A percentile compares a stretch with the other conserved stretches of the same genome.
Evolutionary conservation across 202 grass and related monocot species (phyloP).

Genomic region (Panicum hallii): DNA sequence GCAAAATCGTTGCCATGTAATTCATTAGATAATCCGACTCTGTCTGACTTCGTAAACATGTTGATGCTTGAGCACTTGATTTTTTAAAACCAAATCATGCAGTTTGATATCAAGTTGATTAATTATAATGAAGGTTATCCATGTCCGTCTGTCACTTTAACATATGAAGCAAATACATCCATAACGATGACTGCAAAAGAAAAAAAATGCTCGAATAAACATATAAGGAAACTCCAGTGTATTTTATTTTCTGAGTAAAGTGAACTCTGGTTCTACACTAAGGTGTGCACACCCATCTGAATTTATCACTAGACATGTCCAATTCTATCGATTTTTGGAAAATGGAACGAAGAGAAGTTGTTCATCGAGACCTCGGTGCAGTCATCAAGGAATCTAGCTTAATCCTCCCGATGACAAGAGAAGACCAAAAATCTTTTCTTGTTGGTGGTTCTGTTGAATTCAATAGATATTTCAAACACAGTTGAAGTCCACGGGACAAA

Average conservation of each 20-base stretch:
- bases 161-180: neutral
- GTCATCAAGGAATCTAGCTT: neutral
- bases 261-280: neutral
- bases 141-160: neutral
- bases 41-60: neutral
- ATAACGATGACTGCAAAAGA: neutral
- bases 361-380: neutral
- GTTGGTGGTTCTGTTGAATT: neutral
- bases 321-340: neutral
- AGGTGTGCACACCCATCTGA: neutral
- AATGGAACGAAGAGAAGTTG: neutral
- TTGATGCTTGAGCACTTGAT: neutral
- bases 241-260: neutral
- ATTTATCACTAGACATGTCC: neutral
- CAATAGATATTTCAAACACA: neutral
- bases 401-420: neutral
- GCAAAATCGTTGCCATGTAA: neutral
- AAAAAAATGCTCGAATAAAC: neutral
- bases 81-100: neutral
- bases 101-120: neutral
- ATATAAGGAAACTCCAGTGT: neutral
- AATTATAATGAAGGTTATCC: neutral
- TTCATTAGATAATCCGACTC: neutral
- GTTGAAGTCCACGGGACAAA: slow-evolving; percentile 11
- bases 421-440: slow-evolving; percentile 14